Conservation (phyloP, 2,329 filamentous ascomycete species). For the Aspergillus carbonarius region DNA sequence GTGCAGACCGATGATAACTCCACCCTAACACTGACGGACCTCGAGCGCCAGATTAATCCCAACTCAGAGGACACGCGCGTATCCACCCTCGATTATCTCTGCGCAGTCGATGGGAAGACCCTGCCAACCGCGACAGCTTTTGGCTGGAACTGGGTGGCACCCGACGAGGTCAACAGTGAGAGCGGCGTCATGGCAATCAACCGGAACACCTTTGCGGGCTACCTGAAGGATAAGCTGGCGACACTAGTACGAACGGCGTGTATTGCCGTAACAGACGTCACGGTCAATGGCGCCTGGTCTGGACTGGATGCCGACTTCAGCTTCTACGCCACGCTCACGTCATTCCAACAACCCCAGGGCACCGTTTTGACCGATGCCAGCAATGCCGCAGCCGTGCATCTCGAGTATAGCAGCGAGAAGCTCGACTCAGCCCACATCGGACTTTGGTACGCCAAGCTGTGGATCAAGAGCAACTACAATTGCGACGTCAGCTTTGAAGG, state of each 20-base stretch:
- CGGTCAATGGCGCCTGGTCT: neutral
- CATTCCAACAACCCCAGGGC: neutral
- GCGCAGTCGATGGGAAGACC: neutral
- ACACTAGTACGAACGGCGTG: neutral
- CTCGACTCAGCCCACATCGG: neutral
- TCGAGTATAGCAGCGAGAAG: neutral
- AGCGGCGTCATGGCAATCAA: constrained; percentile 13
- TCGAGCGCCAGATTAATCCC: constrained; percentile 1
- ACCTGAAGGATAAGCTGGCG: neutral
- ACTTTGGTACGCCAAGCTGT: neutral
- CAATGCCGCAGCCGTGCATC: neutral
- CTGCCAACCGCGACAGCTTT: neutral
- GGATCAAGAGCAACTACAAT: neutral
- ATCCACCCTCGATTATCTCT: neutral
- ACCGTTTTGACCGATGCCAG: neutral
- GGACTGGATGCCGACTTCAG: too few relatives aligned
- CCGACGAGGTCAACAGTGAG: neutral
- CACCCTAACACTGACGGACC: neutral
- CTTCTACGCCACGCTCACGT: too few relatives aligned
- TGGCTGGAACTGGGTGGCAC: constrained; percentile 11
- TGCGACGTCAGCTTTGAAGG: neutral
- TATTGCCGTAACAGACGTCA: neutral
- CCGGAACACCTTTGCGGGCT: neutral
- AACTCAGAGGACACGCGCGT: neutral
- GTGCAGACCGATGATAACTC: neutral